Conservation (phyloP, 345 rosid species). For the Syzygium aromaticum region DNA sequence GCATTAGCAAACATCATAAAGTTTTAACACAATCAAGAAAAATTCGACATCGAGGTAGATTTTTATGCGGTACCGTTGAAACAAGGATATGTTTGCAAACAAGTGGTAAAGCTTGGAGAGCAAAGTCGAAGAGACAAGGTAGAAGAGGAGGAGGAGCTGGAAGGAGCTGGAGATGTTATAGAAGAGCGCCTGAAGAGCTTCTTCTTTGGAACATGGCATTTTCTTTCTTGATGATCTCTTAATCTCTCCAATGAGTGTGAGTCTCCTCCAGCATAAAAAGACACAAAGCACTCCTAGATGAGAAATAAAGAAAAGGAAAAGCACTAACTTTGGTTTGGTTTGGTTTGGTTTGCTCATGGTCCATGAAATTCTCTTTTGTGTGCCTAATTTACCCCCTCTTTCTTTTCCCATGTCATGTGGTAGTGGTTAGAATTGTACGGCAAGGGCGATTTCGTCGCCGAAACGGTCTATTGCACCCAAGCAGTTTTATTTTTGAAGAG, state of each 20-base stretch:
- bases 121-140: conserved; percentile 50
- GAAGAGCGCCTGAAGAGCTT: conserved; percentile 68
- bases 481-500: neutral
- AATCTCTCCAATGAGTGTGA: conserved; percentile 14
- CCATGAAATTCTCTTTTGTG: neutral
- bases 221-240: conserved; percentile 12
- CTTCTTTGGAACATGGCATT: conserved; percentile 80
- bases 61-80: conserved; percentile 32
- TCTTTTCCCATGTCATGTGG: neutral
- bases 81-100: conserved; percentile 51
- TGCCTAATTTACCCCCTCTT: neutral
- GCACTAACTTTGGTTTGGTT: neutral
- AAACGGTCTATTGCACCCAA: neutral
- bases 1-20: neutral
- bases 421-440: neutral
- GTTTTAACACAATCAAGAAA: neutral
- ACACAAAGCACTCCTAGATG: neutral
- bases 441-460: neutral
- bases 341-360: neutral
- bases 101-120: conserved; percentile 52
- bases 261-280: neutral
- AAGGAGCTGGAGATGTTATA: conserved; percentile 59
- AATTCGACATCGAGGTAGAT: neutral
- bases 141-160: conserved; percentile 59
- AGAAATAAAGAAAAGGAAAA: neutral